These are phyloP conservation scores for Chrysochromulina parva DNA, from an alignment of 78 protist genomes.

Conservation along the genomic window DNA sequence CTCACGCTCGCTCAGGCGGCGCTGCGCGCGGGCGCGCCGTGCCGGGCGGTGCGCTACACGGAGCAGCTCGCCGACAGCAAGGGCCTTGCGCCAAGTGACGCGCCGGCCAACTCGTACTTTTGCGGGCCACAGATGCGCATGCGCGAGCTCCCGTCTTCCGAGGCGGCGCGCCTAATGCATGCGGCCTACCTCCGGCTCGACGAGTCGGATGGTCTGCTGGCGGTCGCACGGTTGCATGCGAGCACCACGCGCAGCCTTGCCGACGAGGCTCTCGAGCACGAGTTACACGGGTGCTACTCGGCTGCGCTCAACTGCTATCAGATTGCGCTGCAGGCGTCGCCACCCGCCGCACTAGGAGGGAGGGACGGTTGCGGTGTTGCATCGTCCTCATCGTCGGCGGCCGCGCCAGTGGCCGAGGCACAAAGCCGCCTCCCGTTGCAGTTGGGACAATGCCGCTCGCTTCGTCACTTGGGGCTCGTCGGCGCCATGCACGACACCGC, in stretches of 20 bases:
- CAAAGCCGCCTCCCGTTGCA: neutral
- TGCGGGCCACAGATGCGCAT: too few relatives aligned
- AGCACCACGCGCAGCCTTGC: neutral
- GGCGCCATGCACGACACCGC: neutral
- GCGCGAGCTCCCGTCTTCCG: neutral
- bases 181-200: neutral
- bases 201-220: conserved; percentile 45
- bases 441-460: conserved; percentile 23
- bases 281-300: conserved; percentile 19
- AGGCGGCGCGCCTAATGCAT: conserved; percentile 22
- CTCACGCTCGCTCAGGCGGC: too few relatives aligned
- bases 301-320: conserved; percentile 30
- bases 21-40: too few relatives aligned
- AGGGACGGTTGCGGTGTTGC: too few relatives aligned
- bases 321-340: neutral
- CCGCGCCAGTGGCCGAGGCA: too few relatives aligned
- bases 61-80: too few relatives aligned
- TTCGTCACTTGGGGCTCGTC: conserved; percentile 41
- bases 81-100: too few relatives aligned
- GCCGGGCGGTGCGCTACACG: too few relatives aligned
- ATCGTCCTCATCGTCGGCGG: too few relatives aligned
- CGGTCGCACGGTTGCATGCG: conserved; percentile 11
- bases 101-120: too few relatives aligned
- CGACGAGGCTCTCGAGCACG: conserved; percentile 4
- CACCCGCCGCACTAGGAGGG: too few relatives aligned